Base-by-base conservation (phyloP, 2,329 filamentous ascomycete species). In the Hortaea werneckii region DNA sequence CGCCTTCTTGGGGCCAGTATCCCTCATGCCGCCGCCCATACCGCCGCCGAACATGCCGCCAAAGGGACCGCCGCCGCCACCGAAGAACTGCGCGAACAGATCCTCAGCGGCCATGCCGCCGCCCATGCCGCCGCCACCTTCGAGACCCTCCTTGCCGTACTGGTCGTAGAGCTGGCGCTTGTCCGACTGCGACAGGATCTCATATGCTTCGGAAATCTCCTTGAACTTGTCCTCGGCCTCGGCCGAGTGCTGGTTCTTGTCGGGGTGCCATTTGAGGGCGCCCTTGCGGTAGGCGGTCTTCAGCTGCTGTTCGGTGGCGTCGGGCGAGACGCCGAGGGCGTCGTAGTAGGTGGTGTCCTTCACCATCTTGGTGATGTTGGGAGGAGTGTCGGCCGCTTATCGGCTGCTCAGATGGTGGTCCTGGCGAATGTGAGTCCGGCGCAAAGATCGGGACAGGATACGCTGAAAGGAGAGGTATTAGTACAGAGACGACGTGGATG, bases 211-310 rank as follows among this genome's bases (percentile, higher is more conserved):
- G 54, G 88, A 94, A 50, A 95, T 78, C 61, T 95, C 89, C 75
- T 98, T 96, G 82, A 98, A 98, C 71, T 95, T 98, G 51, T 95
- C 88, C 58, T 90, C 88, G 43, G 92, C 89, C 27, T 82, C 85
- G 37, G 89, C 88, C 74, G 94, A 94, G 74, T 92, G 81, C 54
- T 83, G 80, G 70, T 98, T 98, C 78, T 98, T 98, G 71, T 98
- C 90, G 64, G 87, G 87, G 63, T 94, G 87, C 67, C 82, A 84
- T 70, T 90, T 92, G 50, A 92, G 71, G 30, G 87, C 87, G 57
- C 81, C 80, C 56, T 83, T 80, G 68, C 87, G 88, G 77, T 92
- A 94, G 58, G 82, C 88, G 62, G 89, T 88, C 75, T 92, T 95
- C 55, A 98, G 73, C 69, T 95, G 85, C 57, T 82, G 74, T 60